Evolutionary conservation across 208 protist species (phyloP).

Genomic region (Leishmania turanica): DNA sequence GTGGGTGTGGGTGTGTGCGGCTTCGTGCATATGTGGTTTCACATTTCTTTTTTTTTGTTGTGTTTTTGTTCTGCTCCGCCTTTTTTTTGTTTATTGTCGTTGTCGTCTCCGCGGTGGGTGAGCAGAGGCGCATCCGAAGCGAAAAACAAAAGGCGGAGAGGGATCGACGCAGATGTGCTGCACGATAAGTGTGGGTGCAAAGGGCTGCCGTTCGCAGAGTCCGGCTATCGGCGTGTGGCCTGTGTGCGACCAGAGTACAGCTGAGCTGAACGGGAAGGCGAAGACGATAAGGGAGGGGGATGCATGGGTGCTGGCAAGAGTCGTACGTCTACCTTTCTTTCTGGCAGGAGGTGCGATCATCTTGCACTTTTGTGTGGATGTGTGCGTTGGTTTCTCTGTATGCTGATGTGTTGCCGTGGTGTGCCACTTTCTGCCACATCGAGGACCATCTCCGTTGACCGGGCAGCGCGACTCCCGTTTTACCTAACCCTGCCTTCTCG

Average conservation of each 20-base stretch:
- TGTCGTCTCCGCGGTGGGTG: not conserved
- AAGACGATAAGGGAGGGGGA: not conserved
- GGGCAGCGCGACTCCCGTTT: not conserved
- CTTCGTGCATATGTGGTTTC: not conserved
- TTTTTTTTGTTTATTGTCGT: not conserved
- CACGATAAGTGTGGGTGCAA: not conserved
- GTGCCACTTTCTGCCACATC: not conserved
- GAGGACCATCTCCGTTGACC: not conserved
- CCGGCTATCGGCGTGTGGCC: not conserved
- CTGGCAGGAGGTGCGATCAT: not conserved
- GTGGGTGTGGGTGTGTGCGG: not conserved
- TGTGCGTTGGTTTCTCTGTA: not conserved
- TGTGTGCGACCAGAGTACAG: not conserved
- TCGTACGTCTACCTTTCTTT: not conserved
- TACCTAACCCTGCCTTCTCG: not conserved
- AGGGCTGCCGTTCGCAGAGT: not conserved
- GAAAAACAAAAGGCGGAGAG: slow-evolving; percentile 6
- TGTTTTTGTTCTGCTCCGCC: not conserved
- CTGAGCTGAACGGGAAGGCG: not conserved
- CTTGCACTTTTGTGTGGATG: not conserved
- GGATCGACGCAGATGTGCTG: not conserved
- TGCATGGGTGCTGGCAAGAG: not conserved
- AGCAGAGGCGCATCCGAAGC: not conserved
- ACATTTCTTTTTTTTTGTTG: not conserved
- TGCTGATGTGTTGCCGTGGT: not conserved